Conservation (phyloP, 768 basidiomycete genomes). For the Hortiboletus campestris region DNA sequence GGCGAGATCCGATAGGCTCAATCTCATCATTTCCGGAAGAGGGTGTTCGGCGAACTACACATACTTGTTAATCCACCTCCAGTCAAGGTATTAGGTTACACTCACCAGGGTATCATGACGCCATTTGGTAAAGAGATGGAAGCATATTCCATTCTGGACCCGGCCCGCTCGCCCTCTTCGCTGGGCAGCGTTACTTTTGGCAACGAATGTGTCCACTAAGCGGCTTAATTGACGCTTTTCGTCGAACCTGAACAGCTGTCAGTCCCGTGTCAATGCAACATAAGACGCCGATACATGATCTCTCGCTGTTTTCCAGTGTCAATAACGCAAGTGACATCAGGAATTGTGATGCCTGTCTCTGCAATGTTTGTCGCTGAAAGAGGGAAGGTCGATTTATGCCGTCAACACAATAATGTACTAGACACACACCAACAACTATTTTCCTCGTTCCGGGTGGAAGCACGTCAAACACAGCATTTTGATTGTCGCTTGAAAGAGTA, state of each 20-base stretch:
- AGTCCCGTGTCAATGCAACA: slow-evolving; percentile 3
- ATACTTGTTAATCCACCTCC: neutral
- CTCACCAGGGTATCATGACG: slow-evolving; percentile 77
- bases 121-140: slow-evolving; percentile 90
- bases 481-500: slow-evolving; percentile 87
- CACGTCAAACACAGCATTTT: slow-evolving; percentile 86
- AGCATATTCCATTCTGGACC: slow-evolving; percentile 85
- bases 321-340: slow-evolving; percentile 95
- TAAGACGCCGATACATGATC: slow-evolving; percentile 59
- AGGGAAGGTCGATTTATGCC: neutral
- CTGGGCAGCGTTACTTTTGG: slow-evolving; percentile 88
- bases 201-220: slow-evolving; percentile 87
- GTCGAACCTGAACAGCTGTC: slow-evolving; percentile 62
- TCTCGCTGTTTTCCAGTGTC: slow-evolving; percentile 93
- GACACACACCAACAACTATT: slow-evolving; percentile 83
- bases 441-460: slow-evolving; percentile 81
- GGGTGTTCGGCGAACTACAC: slow-evolving; percentile 83
- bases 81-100: neutral
- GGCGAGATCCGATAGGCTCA: slow-evolving; percentile 89
- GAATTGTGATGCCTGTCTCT: slow-evolving; percentile 98
- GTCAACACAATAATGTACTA: neutral
- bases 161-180: slow-evolving; percentile 89
- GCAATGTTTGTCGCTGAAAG: slow-evolving; percentile 82
- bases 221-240: slow-evolving; percentile 96
- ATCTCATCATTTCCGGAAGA: slow-evolving; percentile 91